Evolutionary conservation across 345 rosid genomes (phyloP), one percentile per base, ranked within the genome.

Genomic region (Rhizophora mangle): DNA sequence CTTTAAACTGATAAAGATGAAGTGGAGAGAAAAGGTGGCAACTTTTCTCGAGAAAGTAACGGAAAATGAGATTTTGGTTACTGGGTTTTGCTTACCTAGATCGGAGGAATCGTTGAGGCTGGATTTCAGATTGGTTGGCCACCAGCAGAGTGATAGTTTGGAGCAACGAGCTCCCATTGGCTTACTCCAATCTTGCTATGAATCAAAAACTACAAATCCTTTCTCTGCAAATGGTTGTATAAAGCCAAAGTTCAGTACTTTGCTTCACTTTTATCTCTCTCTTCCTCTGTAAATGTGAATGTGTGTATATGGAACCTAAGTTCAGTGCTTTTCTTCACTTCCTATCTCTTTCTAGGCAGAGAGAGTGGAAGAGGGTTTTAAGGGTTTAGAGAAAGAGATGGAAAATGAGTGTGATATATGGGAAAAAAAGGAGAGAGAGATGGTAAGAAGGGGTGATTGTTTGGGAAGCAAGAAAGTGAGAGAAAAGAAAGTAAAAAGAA

Each of bases 141-240:
- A 92, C 89, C 88, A 89, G 72, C 98, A 92, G 68, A 90, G 81
- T 56, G 98, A 88, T 65, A 87, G 70, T 78, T 87, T 92, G 81
- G 98, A 92, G 92, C 96, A 92, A 65, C 92, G 86, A 83, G 78
- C 85, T 83, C 96, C 98, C 98, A 92, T 92, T 85, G 77, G 54
- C 60, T 24, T 13, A 62, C 60, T 27, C 55, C 62, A 32, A 52
- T 13, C 58, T 22, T 60, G 32, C 63, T 53, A 68, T 16, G 47
- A 62, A 70, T 29, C 53, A 43, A 37, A 43, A 27, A 24, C 18
- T 24, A 72, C 32, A 9, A 34, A 31, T 32, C 52, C 8, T 43
- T 22, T 56, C 24, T 37, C 5, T 31, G 18, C 49, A 43, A 43
- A 43, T 43, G 18, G 13, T 18, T 43, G 32, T 37, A 7, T 56